Conservation (phyloP, 495 filamentous ascomycete species). For the Penicillium goetzii region DNA sequence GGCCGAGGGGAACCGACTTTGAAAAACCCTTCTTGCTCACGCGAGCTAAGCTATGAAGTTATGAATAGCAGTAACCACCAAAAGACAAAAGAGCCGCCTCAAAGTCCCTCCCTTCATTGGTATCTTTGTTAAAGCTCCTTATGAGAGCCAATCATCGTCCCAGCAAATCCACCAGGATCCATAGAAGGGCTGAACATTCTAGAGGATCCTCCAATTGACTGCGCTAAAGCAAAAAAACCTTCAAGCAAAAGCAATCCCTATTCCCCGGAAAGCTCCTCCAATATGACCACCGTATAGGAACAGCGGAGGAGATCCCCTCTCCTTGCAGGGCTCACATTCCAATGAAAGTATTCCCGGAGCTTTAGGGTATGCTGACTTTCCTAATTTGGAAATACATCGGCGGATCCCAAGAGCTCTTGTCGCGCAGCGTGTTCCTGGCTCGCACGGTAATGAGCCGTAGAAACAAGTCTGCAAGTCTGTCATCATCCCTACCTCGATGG, state of each 20-base stretch:
- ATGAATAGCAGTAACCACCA: not conserved
- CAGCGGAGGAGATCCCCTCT: constrained; percentile 5
- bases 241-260: constrained; percentile 9
- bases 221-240: not conserved
- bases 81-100: not conserved
- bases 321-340: constrained; percentile 34
- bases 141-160: constrained; percentile 10
- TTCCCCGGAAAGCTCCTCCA: not conserved
- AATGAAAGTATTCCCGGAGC: constrained; percentile 30
- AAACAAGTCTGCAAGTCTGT: constrained; percentile 4
- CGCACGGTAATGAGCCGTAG: not conserved
- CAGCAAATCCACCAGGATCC: not conserved
- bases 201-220: not conserved
- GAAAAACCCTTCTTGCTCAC: constrained; percentile 3
- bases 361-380: constrained; percentile 34
- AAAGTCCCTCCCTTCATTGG: constrained; percentile 16
- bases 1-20: constrained; percentile 14
- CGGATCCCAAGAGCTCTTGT: constrained; percentile 22
- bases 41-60: constrained; percentile 9
- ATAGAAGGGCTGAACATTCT: constrained; percentile 10
- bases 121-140: not conserved
- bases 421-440: not conserved
- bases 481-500: constrained; percentile 15
- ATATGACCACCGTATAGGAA: constrained; percentile 20
- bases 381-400: constrained; percentile 17